Conservation (phyloP, 371 early-diverging fungal species). For the Nematocida minor region DNA sequence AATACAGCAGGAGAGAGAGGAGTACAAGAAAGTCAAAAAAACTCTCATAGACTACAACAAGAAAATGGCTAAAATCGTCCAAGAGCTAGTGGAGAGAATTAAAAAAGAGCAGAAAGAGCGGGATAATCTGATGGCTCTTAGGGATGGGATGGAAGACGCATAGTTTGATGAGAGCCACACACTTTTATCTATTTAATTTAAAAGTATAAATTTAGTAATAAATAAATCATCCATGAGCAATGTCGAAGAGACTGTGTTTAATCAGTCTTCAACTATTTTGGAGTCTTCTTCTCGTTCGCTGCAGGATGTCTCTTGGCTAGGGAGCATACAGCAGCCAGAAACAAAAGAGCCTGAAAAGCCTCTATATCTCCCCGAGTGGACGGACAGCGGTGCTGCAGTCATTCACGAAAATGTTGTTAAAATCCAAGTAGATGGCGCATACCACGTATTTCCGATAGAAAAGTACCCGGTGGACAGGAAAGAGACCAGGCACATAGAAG, state of each 20-base stretch:
- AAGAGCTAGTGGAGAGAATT: slow-evolving; percentile 33
- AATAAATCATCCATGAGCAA: background rate
- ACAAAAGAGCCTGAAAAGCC: background rate
- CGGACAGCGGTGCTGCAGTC: background rate
- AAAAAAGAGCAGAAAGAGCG: slow-evolving; percentile 36
- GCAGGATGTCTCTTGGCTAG: slow-evolving; percentile 43
- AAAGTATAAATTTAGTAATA: background rate
- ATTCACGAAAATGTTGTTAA: background rate
- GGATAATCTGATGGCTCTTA: background rate
- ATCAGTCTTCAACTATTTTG: background rate
- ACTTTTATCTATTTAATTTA: background rate
- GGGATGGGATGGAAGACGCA: too few species aligned
- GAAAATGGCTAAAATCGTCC: slow-evolving; percentile 31
- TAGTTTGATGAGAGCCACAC: too few species aligned
- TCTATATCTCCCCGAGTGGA: slow-evolving; percentile 31
- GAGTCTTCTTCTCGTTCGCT: slow-evolving; percentile 40
- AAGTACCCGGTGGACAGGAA: slow-evolving; percentile 12
- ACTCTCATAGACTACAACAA: slow-evolving; percentile 32
- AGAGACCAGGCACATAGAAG: background rate
- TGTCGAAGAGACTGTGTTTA: background rate
- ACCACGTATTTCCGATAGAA: slow-evolving; percentile 5
- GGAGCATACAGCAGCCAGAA: background rate
- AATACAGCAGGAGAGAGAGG: slow-evolving; percentile 5
- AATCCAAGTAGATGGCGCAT: background rate
- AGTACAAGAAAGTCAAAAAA: slow-evolving; percentile 19